Evolutionary conservation across 306 rosid genomes (phyloP).

Genomic region (Hippophae tibetana): DNA sequence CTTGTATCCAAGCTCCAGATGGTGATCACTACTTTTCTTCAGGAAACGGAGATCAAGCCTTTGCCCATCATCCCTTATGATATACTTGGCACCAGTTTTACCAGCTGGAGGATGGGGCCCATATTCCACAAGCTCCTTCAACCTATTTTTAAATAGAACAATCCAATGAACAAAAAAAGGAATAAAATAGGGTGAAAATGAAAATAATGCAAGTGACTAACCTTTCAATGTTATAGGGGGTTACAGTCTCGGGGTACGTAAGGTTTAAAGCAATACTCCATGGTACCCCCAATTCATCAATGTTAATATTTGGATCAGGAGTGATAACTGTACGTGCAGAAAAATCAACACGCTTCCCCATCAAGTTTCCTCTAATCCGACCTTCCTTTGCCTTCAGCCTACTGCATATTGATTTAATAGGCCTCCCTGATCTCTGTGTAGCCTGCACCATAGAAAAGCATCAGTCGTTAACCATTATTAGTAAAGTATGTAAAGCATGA

Average conservation of each 20-base stretch:
- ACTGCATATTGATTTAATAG: conserved; percentile 94
- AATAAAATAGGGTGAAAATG: background rate
- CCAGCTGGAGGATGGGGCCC: conserved; percentile 99
- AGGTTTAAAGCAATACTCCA: conserved; percentile 97
- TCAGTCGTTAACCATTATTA: background rate
- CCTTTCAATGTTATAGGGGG: conserved; percentile 99
- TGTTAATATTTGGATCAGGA: conserved; percentile 91
- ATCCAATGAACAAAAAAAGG: background rate
- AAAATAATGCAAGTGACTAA: conserved; percentile 7
- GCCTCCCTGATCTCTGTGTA: conserved; percentile 96
- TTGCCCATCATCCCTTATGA: conserved; percentile 96
- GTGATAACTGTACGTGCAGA: conserved; percentile 97
- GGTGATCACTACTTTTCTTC: conserved; percentile 97
- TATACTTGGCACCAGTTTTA: conserved; percentile 98
- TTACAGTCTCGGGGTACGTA: conserved; percentile 97
- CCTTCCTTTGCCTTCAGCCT: conserved; percentile 99
- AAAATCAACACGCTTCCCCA: conserved; percentile 97
- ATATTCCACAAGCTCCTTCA: conserved; percentile 93
- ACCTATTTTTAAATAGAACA: conserved; percentile 31
- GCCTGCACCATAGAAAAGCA: conserved; percentile 40
- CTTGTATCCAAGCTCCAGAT: conserved; percentile 99
- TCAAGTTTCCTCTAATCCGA: conserved; percentile 95
- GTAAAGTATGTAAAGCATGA: no score
- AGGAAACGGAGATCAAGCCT: conserved; percentile 96
- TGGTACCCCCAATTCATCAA: conserved; percentile 91